Evolutionary conservation across 1,284 basidiomycete species (phyloP).

Genomic region (Tetrapyrgos nigripes): DNA sequence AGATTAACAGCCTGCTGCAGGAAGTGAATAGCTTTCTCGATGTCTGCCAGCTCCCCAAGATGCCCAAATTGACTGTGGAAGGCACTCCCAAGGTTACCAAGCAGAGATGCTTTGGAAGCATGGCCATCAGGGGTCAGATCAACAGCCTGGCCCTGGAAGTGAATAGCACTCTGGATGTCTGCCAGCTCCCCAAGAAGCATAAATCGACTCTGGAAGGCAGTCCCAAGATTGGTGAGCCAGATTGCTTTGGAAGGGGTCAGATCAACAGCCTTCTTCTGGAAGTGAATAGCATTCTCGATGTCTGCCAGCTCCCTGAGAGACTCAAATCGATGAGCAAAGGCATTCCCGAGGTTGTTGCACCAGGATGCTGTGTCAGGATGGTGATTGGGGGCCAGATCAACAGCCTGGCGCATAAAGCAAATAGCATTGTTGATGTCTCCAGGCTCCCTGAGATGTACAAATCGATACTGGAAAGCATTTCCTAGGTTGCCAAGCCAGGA

Average conservation of each 20-base stretch:
- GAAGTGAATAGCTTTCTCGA: too few relatives aligned
- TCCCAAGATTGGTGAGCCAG: too few relatives aligned
- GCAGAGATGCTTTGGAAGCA: not conserved
- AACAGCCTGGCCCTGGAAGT: too few relatives aligned
- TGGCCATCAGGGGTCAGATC: too few relatives aligned
- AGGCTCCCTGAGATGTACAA: not conserved
- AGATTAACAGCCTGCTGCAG: too few relatives aligned
- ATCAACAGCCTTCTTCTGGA: not conserved
- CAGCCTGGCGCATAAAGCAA: not conserved
- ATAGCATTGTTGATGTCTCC: slow-evolving; percentile 1
- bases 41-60: slow-evolving; percentile 10
- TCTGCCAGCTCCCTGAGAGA: too few relatives aligned
- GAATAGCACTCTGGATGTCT: slow-evolving; percentile 2
- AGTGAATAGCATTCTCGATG: too few relatives aligned
- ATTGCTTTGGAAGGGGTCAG: not conserved
- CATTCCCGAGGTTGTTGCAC: too few relatives aligned
- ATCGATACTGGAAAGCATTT: too few relatives aligned
- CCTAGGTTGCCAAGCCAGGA: not conserved
- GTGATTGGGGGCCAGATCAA: too few relatives aligned
- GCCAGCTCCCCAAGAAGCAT: not conserved
- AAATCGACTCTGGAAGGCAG: not conserved
- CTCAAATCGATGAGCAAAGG: not conserved
- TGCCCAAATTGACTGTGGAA: slow-evolving; percentile 7
- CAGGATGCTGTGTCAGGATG: too few relatives aligned
- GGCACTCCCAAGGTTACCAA: not conserved